Conservation (phyloP, 1,284 basidiomycete species). For the Cryptococcus sp. region DNA sequence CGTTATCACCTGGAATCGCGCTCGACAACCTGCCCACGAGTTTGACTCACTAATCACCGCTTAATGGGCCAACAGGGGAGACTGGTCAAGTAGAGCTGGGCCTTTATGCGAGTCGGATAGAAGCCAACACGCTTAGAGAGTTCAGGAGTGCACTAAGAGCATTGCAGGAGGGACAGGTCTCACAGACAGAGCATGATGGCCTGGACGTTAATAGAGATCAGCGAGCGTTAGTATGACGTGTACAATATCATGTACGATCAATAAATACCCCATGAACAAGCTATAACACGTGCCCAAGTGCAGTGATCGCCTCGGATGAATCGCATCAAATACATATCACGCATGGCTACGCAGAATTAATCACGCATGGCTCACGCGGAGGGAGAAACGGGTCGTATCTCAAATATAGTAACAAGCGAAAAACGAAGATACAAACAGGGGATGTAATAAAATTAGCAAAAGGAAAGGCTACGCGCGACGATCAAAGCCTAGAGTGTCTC, state of each 20-base stretch:
- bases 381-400: background rate
- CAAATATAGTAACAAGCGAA: constrained; percentile 33
- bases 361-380: background rate
- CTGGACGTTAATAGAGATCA: too few relatives aligned
- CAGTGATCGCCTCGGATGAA: background rate
- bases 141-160: constrained; percentile 27
- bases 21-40: too few relatives aligned
- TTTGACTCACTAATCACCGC: too few relatives aligned
- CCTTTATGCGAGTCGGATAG: constrained; percentile 43
- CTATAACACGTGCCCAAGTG: background rate
- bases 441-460: constrained; percentile 4
- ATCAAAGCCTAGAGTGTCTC: background rate
- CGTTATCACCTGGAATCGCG: too few relatives aligned
- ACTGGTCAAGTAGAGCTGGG: constrained; percentile 33
- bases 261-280: background rate
- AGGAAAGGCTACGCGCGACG: background rate
- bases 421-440: constrained; percentile 34
- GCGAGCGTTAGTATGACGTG: background rate
- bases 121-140: constrained; percentile 35
- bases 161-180: constrained; percentile 11
- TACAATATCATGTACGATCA: background rate
- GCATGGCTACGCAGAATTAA: background rate
- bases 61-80: background rate
- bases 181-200: background rate
- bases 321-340: constrained; percentile 8